Base-by-base conservation (phyloP, 345 rosid genomes). In the Salix viminalis region DNA sequence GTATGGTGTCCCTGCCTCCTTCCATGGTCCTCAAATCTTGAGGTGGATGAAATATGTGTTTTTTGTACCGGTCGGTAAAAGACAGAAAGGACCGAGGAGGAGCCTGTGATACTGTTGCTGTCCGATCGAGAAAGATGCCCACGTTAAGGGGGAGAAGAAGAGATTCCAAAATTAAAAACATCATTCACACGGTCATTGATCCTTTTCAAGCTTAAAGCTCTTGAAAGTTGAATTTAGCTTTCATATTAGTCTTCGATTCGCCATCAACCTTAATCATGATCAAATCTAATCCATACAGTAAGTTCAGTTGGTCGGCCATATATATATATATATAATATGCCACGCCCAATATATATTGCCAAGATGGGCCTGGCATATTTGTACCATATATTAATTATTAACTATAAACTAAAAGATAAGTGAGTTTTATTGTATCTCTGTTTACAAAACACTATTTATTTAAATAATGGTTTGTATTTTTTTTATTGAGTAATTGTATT, bases 241-340 rank as follows among this genome's bases (percentile, higher is more conserved):
- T 64, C 2, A 13, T 16, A 2, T 9, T 26, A 62, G 75, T 34
- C 69, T 24, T 37, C 26, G 68, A 58, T 58, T 58, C 69, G 61
- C 19, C 39, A n/a, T 61, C 23, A 74, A 74, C 60, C 71, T 46
- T 65, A 50, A 34, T 64, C 42, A 67, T 67, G 69, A 41, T 76
- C 73, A 61, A 62, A 75, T 80, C 76, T 30, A 58, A 39, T 80
- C 64, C 71, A 12, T 4, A 66, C 61, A n/a, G 76, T 52, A 39
- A 75, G 65, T 71, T 75, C 76, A 75, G 79, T 71, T 80, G 76
- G 83, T 71, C 79, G 83, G 79, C 83, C 83, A 71, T 71, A 41
- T 10, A 12, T 18, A 1, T 7, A 16, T 32, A 32, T 32, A 32
- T 32, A 32, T 4, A 32, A 4, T 34, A 34, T 32, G 34, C 34